phyloP scores from a whole-genome alignment of 345 rosid genomes.

The Murraya paniculata region DNA sequence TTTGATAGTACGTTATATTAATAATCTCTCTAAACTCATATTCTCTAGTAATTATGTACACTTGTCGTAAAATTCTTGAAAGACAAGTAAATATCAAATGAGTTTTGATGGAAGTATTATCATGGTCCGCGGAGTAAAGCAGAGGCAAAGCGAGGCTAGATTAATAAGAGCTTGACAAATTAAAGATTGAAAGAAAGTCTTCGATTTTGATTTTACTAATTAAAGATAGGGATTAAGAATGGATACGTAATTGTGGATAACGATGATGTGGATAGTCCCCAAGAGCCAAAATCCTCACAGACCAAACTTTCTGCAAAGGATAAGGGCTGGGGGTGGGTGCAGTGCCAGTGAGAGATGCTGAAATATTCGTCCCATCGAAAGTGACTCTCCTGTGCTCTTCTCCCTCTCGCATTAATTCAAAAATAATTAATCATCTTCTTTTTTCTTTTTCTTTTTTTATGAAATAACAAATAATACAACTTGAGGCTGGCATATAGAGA shows the following conservation, averaged over 20 bases:
- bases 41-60: too few relatives aligned
- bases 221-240: slow-evolving; percentile 2
- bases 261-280: slow-evolving; percentile 22
- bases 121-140: background rate
- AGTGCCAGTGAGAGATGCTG: background rate
- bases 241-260: slow-evolving; percentile 8
- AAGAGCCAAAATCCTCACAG: background rate
- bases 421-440: background rate
- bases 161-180: background rate
- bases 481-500: too few relatives aligned
- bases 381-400: background rate
- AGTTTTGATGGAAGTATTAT: background rate
- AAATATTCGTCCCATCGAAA: slow-evolving; percentile 19
- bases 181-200: background rate
- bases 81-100: too few relatives aligned
- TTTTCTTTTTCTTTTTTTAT: too few relatives aligned
- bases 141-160: background rate
- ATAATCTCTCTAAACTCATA: too few relatives aligned
- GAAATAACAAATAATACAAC: too few relatives aligned
- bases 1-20: too few relatives aligned
- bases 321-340: background rate
- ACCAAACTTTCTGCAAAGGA: background rate
- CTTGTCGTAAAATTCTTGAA: too few relatives aligned
- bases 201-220: background rate
- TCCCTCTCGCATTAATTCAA: background rate